Evolutionary conservation across 306 rosid genomes (phyloP), one percentile per base, ranked within the genome.

Genomic region (Vigna trinervia): DNA sequence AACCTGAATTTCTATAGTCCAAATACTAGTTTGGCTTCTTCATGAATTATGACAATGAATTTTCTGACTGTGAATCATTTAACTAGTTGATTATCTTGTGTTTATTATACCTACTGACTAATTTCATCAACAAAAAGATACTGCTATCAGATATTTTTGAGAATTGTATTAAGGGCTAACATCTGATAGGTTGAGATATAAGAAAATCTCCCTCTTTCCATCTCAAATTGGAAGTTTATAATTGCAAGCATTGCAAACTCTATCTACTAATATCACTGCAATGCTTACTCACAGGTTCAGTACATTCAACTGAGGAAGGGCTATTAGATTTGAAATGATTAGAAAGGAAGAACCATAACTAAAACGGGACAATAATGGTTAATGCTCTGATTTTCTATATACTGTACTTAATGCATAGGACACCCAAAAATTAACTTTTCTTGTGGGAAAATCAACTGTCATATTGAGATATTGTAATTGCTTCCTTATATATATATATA

Each of bases 41-140:
- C 54, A 11, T 19, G 38, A 52, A 38, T 67, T 70, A 8, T 58
- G 32, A 12, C 12, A 30, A 38, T 12, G 10, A 23, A 41, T 72
- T 53, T 80, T 65, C 45, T 32, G 26, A 63, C 43, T 73, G 2
- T 59, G 43, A 48, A 48, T 69, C 19, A 78, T 20, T 79, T 60
- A 54, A 56, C 19, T 43, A 17, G 59, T 63, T 32, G 19, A 20
- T 17, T 72, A 63, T 38, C 41, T 72, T 30, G 53, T 54, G 69
- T 11, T 32, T 41, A 26, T 63, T 13, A 14, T 32, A 56, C 63
- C 14, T 38, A 12, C 19, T 5, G 15, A 20, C 66, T 38, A 61
- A n/a, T 62, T 41, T 71, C 70, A 45, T 79, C 59, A 14, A 12
- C 30, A 12, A 32, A 32, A 63, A 62, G 45, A 17, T 14, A 13